phyloP scores from a whole-genome alignment of 2,329 filamentous ascomycete genomes.

The Sporothrix euskadiensis region DNA sequence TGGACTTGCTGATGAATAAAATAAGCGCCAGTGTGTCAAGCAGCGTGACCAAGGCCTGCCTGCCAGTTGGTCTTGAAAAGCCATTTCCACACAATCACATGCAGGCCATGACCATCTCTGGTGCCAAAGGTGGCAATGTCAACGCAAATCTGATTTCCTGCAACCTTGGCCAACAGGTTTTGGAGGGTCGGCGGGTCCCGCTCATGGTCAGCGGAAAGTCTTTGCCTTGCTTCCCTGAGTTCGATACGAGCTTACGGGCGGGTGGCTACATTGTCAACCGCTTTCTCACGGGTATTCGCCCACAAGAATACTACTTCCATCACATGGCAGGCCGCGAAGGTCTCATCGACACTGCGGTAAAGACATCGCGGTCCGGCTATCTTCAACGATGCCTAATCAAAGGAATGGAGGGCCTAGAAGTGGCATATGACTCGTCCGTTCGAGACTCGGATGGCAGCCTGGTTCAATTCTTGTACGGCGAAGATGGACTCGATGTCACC shows the following conservation, averaged over 20 bases:
- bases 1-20: conserved; percentile 85
- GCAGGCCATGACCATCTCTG: conserved; percentile 97
- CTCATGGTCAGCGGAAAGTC: conserved; percentile 98
- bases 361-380: conserved; percentile 95
- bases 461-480: conserved; percentile 93
- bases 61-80: conserved; percentile 82
- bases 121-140: conserved; percentile 88
- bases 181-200: conserved; percentile 92
- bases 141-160: conserved; percentile 98
- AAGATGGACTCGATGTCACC: conserved; percentile 90
- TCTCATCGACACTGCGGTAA: conserved; percentile 97
- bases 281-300: conserved; percentile 95
- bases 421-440: conserved; percentile 91
- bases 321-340: conserved; percentile 99
- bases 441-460: conserved; percentile 91
- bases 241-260: conserved; percentile 83
- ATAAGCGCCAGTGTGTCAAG: conserved; percentile 71
- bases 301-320: conserved; percentile 99
- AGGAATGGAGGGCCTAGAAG: conserved; percentile 92
- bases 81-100: conserved; percentile 96
- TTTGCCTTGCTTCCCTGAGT: conserved; percentile 88
- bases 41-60: conserved; percentile 72
- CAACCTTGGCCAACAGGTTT: conserved; percentile 92
- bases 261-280: conserved; percentile 93
- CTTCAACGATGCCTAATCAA: conserved; percentile 97